Evolutionary conservation across 768 basidiomycete species (phyloP).

Genomic region (Vararia minispora): DNA sequence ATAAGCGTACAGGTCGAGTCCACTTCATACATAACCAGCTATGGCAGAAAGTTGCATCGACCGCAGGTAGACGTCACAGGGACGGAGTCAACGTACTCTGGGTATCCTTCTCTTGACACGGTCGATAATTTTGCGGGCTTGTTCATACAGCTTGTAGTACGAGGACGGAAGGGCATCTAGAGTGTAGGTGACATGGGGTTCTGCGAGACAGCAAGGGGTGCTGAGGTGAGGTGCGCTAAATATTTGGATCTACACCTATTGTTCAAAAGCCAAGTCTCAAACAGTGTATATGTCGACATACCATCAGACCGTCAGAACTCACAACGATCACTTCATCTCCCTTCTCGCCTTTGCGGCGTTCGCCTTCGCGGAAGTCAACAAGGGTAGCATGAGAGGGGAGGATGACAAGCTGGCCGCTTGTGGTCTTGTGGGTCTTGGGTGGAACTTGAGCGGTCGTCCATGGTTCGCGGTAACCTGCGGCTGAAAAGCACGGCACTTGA

Average conservation of each 20-base stretch:
- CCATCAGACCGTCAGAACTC: conserved; percentile 27
- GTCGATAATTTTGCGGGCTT: conserved; percentile 31
- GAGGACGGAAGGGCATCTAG: conserved; percentile 27
- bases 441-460: conserved; percentile 17
- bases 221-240: conserved; percentile 40
- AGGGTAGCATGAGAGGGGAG: conserved; percentile 38
- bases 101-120: conserved; percentile 44
- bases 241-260: conserved; percentile 28
- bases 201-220: conserved; percentile 36
- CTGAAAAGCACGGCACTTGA: too few species aligned
- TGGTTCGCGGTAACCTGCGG: too few species aligned
- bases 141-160: conserved; percentile 37
- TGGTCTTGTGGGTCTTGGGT: conserved; percentile 35
- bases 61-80: too few species aligned
- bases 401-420: conserved; percentile 37
- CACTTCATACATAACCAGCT: conserved; percentile 30
- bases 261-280: neutral
- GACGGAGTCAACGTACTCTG: conserved; percentile 25
- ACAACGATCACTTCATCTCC: conserved; percentile 37
- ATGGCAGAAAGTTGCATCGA: neutral
- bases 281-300: conserved; percentile 11
- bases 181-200: conserved; percentile 26
- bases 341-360: conserved; percentile 32
- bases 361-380: conserved; percentile 46
- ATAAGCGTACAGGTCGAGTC: conserved; percentile 33